These are phyloP conservation scores for Cystofilobasidium bisporidii DNA, from an alignment of 768 basidiomycete genomes.

Conservation along the genomic window DNA sequence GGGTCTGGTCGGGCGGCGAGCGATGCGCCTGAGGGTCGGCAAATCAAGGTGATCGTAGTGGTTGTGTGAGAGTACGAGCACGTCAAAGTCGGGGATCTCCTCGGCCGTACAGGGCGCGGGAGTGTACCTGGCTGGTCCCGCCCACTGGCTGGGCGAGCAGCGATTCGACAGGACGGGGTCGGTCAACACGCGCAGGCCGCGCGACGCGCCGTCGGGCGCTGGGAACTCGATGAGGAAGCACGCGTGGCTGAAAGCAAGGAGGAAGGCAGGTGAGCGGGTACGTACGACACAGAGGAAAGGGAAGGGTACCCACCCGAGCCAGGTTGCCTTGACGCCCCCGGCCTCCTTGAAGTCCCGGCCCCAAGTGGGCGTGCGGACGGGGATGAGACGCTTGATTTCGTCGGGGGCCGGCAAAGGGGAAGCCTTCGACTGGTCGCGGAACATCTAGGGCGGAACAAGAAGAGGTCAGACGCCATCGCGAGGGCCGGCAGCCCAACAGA, in stretches of 20 bases:
- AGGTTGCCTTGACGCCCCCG: conserved; percentile 46
- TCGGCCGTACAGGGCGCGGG: conserved; percentile 47
- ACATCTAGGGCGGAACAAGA: not conserved
- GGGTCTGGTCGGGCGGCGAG: conserved; percentile 34
- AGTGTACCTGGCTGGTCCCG: conserved; percentile 49
- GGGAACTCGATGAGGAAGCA: conserved; percentile 51
- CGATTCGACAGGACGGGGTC: conserved; percentile 49
- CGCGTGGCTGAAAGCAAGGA: conserved; percentile 41
- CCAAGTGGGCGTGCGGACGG: conserved; percentile 26
- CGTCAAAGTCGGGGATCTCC: conserved; percentile 55
- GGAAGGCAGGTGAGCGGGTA: not conserved
- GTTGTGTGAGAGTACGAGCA: conserved; percentile 52
- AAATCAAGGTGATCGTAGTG: conserved; percentile 46
- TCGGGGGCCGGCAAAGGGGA: conserved; percentile 8
- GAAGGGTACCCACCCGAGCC: conserved; percentile 42
- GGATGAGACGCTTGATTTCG: conserved; percentile 21
- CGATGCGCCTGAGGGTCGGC: conserved; percentile 43
- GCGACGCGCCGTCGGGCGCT: conserved; percentile 33
- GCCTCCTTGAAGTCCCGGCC: conserved; percentile 15
- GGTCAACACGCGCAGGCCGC: conserved; percentile 48
- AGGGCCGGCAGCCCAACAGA: not conserved
- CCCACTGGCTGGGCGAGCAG: conserved; percentile 46
- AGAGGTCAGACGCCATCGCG: not conserved
- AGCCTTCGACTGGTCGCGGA: not conserved
- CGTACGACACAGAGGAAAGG: not conserved